Evolutionary conservation across 2,329 filamentous ascomycete species (phyloP), one percentile per base, ranked within the genome.

Genomic region (Apiospora saccharicola): DNA sequence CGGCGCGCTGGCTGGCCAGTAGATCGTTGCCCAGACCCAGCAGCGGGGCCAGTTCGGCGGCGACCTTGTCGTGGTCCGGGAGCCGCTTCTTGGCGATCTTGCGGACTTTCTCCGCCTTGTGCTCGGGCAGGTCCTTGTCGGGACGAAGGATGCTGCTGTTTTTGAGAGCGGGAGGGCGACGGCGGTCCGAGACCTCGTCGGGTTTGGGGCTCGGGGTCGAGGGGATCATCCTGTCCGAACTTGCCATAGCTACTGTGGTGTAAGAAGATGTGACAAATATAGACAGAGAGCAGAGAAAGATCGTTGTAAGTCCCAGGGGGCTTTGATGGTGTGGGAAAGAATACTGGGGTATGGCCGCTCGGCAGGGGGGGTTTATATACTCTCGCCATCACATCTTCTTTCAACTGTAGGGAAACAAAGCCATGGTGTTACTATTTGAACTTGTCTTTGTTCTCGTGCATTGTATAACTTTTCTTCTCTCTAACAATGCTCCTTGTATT

Each of bases 11-110:
- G 37, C 6, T 26, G 37, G 64, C 64, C 7, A 68, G 64, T 13
- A 68, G 64, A n/a, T 44, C 37, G 1, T 22, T 30, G 64, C 64
- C 64, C 4, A 68, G 64, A 37, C 64, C 64, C 8, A 68, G 3
- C 4, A 68, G 12, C 22, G 64, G 64, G 10, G 64, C 64, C 12
- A 68, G 64, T 37, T 68, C 64, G 37, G 37, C 64, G 1, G 64
- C 64, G 37, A 44, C 64, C n/a, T 46, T 68, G 22, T 68, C 37
- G 37, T 68, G 64, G 34, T 46, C 64, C 2, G 64, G n/a, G 10
- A 68, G 22, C 22, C 43, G 37, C 34, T 68, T 68, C 16, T 46
- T 43, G 37, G 64, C 64, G 43, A 68, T 19, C 10, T 26, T 24
- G 37, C 24, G 64, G 64, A 68, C 24, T 13, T 16, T 46, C 0